phyloP scores from a whole-genome alignment of 352 stramenopile species.

The Lagenidium sp. region DNA sequence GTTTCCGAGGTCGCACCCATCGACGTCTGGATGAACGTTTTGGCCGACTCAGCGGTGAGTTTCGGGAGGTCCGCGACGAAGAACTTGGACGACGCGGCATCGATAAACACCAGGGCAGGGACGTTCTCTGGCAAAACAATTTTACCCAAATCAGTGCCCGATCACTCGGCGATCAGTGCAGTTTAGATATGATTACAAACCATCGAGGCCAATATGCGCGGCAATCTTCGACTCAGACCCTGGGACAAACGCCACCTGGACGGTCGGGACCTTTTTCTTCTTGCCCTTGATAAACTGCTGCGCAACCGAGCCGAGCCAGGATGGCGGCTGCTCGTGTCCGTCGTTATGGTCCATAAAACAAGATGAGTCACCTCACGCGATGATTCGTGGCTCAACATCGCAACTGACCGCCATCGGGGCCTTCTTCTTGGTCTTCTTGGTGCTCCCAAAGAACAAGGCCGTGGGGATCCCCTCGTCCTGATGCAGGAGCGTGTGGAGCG shows the following conservation, averaged over 20 bases:
- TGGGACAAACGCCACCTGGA: slow-evolving; percentile 41
- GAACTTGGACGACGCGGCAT: slow-evolving; percentile 36
- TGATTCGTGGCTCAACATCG: too few relatives aligned
- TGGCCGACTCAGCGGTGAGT: slow-evolving; percentile 34
- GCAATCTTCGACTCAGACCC: slow-evolving; percentile 58
- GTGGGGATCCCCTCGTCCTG: slow-evolving; percentile 35
- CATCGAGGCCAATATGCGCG: slow-evolving; percentile 48
- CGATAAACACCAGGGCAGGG: slow-evolving; percentile 54
- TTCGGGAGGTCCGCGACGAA: slow-evolving; percentile 14
- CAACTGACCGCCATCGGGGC: too few relatives aligned
- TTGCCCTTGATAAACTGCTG: slow-evolving; percentile 55
- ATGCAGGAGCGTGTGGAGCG: slow-evolving; percentile 48
- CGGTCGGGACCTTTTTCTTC: slow-evolving; percentile 41
- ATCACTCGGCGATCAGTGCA: too few relatives aligned
- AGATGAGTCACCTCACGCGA: too few relatives aligned
- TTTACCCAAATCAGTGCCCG: too few relatives aligned
- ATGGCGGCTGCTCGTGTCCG: slow-evolving; percentile 24
- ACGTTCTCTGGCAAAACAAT: slow-evolving; percentile 18
- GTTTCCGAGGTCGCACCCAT: slow-evolving; percentile 20
- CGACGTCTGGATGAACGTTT: slow-evolving; percentile 44
- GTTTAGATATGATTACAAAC: neutral
- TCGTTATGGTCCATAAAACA: too few relatives aligned
- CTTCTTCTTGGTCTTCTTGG: too few relatives aligned
- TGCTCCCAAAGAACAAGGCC: slow-evolving; percentile 63
- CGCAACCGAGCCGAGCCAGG: slow-evolving; percentile 45